Conservation (phyloP, 345 rosid species). For the Fremontodendron californicum region DNA sequence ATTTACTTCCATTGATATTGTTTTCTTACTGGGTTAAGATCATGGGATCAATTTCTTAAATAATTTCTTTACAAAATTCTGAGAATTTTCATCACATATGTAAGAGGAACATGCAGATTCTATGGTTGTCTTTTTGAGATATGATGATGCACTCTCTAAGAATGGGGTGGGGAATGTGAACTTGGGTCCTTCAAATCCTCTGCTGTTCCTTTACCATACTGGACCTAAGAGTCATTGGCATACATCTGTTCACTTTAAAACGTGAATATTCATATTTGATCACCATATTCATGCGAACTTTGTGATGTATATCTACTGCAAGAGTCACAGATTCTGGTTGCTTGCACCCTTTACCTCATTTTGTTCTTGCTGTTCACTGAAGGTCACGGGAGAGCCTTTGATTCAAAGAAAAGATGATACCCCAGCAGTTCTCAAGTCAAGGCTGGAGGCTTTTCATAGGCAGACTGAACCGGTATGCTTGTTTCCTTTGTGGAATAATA, state of each 20-base stretch:
- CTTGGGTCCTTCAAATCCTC: neutral
- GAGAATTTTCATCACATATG: neutral
- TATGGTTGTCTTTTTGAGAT: neutral
- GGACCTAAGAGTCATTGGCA: neutral
- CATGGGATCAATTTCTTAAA: neutral
- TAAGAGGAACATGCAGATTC: neutral
- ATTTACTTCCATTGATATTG: neutral
- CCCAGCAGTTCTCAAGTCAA: conserved; percentile 68
- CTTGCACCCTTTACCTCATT: neutral
- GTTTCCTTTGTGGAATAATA: neutral
- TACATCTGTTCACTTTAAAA: neutral
- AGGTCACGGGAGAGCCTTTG: conserved; percentile 83
- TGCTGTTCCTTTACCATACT: neutral
- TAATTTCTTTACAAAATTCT: neutral
- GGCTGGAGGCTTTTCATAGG: conserved; percentile 76
- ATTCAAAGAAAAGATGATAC: conserved; percentile 90
- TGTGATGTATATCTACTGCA: neutral
- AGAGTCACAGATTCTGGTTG: neutral
- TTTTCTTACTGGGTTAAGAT: neutral
- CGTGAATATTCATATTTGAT: neutral
- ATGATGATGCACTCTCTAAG: neutral
- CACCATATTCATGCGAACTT: neutral
- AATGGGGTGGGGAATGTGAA: neutral
- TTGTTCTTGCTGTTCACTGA: conserved; percentile 5
- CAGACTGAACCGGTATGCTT: conserved; percentile 73